Conservation (phyloP, 257 asterid genomes). For the Solanum dulcamara region DNA sequence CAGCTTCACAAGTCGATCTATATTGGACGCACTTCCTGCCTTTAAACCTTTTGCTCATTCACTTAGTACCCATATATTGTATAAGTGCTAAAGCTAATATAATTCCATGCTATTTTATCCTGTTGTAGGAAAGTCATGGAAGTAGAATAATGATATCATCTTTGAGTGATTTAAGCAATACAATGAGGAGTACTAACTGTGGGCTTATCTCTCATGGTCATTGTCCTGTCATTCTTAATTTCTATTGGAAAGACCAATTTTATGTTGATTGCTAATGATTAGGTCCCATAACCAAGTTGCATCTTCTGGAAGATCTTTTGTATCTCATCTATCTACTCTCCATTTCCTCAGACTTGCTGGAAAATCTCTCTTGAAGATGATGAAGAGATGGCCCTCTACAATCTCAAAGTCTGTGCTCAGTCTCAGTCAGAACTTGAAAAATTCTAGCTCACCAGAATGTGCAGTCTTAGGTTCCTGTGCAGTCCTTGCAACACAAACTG, state of each 20-base stretch:
- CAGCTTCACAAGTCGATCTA: not conserved
- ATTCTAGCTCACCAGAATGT: conserved; percentile 66
- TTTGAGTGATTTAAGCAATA: not conserved
- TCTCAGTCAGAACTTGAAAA: conserved; percentile 59
- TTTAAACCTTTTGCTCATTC: not conserved
- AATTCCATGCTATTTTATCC: not conserved
- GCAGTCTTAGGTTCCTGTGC: conserved; percentile 95
- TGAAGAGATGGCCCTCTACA: conserved; percentile 97
- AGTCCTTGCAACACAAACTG: conserved; percentile 79
- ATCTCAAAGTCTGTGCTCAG: conserved; percentile 67
- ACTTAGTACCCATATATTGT: not conserved
- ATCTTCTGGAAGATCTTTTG: conserved; percentile 3
- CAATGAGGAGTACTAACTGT: not conserved
- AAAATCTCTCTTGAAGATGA: conserved; percentile 68
- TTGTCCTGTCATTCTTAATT: not conserved
- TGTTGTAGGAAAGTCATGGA: not conserved
- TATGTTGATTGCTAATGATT: not conserved
- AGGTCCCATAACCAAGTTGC: not conserved
- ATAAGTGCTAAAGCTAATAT: not conserved
- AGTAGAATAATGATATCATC: not conserved
- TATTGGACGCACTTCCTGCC: not conserved
- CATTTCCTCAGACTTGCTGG: conserved; percentile 65
- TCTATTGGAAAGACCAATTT: not conserved
- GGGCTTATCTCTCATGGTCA: not conserved
- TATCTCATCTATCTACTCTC: conserved; percentile 2